phyloP scores from a whole-genome alignment of 208 protist species.

The Leishmania arabica region DNA sequence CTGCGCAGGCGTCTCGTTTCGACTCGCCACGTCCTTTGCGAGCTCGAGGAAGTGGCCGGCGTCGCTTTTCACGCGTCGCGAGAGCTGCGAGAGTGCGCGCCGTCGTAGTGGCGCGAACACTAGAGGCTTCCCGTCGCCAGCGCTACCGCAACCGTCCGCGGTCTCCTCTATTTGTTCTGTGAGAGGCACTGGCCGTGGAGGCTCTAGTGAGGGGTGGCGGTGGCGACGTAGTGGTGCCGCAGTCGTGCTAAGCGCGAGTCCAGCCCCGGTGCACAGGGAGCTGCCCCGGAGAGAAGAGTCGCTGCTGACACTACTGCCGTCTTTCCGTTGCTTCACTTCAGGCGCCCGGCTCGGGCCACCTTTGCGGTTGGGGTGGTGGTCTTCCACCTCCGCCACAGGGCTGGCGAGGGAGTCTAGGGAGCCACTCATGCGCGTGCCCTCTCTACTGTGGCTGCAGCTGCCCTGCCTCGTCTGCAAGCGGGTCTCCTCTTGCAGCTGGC shows the following conservation, averaged over 20 bases:
- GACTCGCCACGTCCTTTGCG: neutral
- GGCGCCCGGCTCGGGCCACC: neutral
- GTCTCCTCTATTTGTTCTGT: neutral
- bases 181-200: neutral
- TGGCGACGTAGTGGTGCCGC: slow-evolving; percentile 7
- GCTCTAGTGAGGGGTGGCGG: slow-evolving; percentile 21
- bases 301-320: neutral
- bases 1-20: slow-evolving; percentile 3
- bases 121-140: neutral
- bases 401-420: slow-evolving; percentile 21
- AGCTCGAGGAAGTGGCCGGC: slow-evolving; percentile 4
- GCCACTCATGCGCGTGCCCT: slow-evolving; percentile 16
- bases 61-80: slow-evolving; percentile 33
- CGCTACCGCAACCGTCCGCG: neutral
- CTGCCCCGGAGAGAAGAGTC: neutral
- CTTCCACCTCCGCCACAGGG: slow-evolving; percentile 1
- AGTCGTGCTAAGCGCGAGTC: neutral
- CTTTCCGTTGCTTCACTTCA: neutral
- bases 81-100: slow-evolving; percentile 34
- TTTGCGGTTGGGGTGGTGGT: neutral
- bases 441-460: slow-evolving; percentile 10
- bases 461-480: slow-evolving; percentile 11
- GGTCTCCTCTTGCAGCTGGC: slow-evolving; percentile 22
- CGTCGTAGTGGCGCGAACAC: slow-evolving; percentile 10
- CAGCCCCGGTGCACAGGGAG: neutral